Percentiles rank a stretch among this genome's conserved stretches.
Evolutionary conservation across 768 basidiomycete species (phyloP).

Genomic region (Mycena capillaripes): DNA sequence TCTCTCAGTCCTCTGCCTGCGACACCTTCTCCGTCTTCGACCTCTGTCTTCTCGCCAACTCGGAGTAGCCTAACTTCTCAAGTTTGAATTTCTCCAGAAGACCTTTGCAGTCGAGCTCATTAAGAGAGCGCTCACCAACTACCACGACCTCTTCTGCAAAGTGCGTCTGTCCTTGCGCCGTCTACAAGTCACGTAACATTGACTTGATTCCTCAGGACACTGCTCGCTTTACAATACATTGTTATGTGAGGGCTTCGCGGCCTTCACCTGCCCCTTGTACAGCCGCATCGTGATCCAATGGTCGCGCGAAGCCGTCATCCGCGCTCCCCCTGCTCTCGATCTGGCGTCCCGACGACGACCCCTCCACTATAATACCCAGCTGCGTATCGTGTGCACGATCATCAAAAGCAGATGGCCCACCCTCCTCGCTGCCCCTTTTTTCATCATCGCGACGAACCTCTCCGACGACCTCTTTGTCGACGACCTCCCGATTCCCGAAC

Average conservation of each 20-base stretch:
- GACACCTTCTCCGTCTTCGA: constrained; percentile 95
- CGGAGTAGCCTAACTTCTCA: constrained; percentile 84
- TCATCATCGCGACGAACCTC: constrained; percentile 90
- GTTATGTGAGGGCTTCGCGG: constrained; percentile 90
- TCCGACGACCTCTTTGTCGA: constrained; percentile 94
- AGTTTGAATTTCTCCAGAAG: constrained; percentile 86
- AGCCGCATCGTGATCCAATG: constrained; percentile 76
- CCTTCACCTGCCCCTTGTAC: constrained; percentile 83
- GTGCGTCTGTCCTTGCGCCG: constrained; percentile 52
- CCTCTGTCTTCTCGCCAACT: constrained; percentile 88
- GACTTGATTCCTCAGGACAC: constrained; percentile 64
- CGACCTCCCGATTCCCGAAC: constrained; percentile 80
- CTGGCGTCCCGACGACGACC: constrained; percentile 63
- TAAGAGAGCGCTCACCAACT: constrained; percentile 96
- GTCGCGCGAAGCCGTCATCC: constrained; percentile 72
- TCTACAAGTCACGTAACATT: neutral
- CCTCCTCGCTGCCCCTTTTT: constrained; percentile 89
- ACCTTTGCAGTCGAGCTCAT: constrained; percentile 98
- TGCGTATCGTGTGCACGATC: constrained; percentile 80
- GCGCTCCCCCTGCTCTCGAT: constrained; percentile 83
- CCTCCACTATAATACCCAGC: constrained; percentile 68
- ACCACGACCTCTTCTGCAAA: constrained; percentile 87
- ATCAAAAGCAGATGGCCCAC: constrained; percentile 94
- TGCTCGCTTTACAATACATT: constrained; percentile 90
- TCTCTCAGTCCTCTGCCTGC: constrained; percentile 79